Evolutionary conservation across 2,329 filamentous ascomycete genomes (phyloP).

Genomic region (Clarireedia paspali): DNA sequence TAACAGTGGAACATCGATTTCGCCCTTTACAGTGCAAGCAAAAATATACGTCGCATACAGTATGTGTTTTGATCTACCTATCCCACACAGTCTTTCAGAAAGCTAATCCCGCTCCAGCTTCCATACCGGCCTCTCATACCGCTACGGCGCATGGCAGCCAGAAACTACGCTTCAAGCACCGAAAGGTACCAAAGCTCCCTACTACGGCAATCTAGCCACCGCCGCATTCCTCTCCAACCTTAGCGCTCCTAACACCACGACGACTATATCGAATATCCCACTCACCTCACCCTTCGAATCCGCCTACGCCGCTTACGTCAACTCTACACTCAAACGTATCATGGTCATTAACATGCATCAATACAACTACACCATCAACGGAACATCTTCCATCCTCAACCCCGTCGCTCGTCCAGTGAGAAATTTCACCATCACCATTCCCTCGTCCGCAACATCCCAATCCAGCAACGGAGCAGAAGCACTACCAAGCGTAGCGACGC

Average conservation of each 20-base stretch:
- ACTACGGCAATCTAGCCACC: conserved; percentile 54
- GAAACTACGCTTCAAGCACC: conserved; percentile 40
- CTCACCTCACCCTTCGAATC: conserved; percentile 34
- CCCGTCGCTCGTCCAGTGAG: conserved; percentile 27
- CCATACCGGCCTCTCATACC: conserved; percentile 57
- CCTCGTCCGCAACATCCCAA: conserved; percentile 12
- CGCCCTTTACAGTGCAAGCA: conserved; percentile 48
- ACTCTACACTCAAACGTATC: conserved; percentile 37
- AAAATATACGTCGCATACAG: conserved; percentile 48
- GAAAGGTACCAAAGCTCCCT: conserved; percentile 53
- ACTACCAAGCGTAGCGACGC: conserved; percentile 17
- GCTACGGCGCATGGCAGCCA: conserved; percentile 55
- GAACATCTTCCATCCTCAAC: conserved; percentile 26
- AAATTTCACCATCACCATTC: conserved; percentile 37
- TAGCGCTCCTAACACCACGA: conserved; percentile 18
- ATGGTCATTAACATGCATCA: conserved; percentile 49
- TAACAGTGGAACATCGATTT: conserved; percentile 51
- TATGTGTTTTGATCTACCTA: background rate
- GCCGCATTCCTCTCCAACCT: conserved; percentile 46
- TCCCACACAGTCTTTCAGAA: background rate
- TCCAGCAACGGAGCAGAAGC: background rate
- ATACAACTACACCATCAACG: conserved; percentile 50
- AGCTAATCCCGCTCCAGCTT: conserved; percentile 30
- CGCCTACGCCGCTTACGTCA: conserved; percentile 49
- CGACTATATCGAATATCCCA: conserved; percentile 42